Evolutionary conservation across 1,284 basidiomycete genomes (phyloP).

Genomic region (Boletus smithii): DNA sequence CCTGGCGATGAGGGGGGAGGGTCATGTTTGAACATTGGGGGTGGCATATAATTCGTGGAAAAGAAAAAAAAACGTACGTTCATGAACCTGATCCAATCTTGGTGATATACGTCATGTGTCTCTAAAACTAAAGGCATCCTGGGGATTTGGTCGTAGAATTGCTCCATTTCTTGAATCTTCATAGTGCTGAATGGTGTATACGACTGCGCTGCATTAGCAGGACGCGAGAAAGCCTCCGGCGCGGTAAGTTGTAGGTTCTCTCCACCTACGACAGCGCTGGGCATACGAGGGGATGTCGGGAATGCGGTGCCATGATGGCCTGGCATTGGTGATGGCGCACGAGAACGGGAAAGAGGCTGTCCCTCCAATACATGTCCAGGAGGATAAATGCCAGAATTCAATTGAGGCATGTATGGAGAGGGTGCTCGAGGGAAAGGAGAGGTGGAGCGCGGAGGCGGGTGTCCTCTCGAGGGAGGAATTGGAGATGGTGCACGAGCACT

Average conservation of each 20-base stretch:
- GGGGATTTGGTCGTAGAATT: conserved; percentile 59
- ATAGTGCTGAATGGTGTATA: conserved; percentile 67
- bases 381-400: conserved; percentile 40
- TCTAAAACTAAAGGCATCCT: conserved; percentile 68
- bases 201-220: conserved; percentile 60
- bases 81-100: conserved; percentile 76
- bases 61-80: conserved; percentile 44
- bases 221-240: conserved; percentile 69
- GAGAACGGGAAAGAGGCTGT: conserved; percentile 37
- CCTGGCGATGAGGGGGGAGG: conserved; percentile 41
- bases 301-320: conserved; percentile 26
- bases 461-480: conserved; percentile 27
- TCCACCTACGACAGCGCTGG: conserved; percentile 21
- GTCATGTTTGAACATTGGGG: neutral
- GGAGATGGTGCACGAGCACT: conserved; percentile 28
- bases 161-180: conserved; percentile 73
- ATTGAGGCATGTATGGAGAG: conserved; percentile 32
- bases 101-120: conserved; percentile 71
- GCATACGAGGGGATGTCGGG: conserved; percentile 35
- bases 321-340: conserved; percentile 38
- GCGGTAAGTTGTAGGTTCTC: conserved; percentile 46
- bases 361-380: conserved; percentile 55
- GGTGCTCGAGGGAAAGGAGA: conserved; percentile 39
- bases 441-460: conserved; percentile 29
- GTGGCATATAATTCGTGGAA: neutral